Base-by-base conservation (phyloP, 1,284 basidiomycete genomes). In the Tylopilus sp. region DNA sequence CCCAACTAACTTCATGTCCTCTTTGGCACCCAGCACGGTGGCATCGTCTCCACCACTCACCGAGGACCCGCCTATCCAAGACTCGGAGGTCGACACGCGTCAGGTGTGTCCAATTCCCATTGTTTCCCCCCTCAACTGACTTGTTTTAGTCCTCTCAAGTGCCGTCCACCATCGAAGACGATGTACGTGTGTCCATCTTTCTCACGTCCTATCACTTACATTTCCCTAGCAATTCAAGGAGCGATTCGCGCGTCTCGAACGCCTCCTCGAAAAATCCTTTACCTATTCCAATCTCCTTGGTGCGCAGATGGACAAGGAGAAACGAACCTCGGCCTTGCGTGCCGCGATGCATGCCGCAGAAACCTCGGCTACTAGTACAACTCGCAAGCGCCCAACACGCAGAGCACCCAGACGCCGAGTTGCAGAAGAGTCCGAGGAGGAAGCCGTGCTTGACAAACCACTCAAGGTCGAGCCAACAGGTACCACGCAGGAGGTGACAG, bases 241-340 rank as follows among this genome's bases (percentile, higher is more conserved):
- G 53, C 85, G 87, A 57, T 83, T 84, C 53, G 70, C 76, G 13
- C 82, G 85, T 22, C 85, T 93, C 32, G 81, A 87, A 59, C 84
- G 80, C 36, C 84, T 93, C 24, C 83, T 93, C 32, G 82, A 91
- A 63, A 89, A 88, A 69, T 91, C 91, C 0, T 84, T 85, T 2
- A 80, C 87, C 16, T 93, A 89, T 69, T 87, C 91, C 1, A 81
- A 78, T 53, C 81, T 91, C 33, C 80, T 94, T 10, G 86, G 88
- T 60, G 78, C 84, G 32, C 85, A 87, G 62, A 93, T 93, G 89
- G 88, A 91, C 63, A 76, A 75, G 89, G 88, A 91, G 32, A 76
- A 77, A 47, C 70, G 68, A 32, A 73, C 70, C 3, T 77, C 70
- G 19, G 70, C 71, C 2, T 61, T 70, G 36, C 72, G 71, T 53